These are phyloP conservation scores for Ascochyta koolunga DNA, from an alignment of 2,329 filamentous ascomycete species.

Conservation along the genomic window DNA sequence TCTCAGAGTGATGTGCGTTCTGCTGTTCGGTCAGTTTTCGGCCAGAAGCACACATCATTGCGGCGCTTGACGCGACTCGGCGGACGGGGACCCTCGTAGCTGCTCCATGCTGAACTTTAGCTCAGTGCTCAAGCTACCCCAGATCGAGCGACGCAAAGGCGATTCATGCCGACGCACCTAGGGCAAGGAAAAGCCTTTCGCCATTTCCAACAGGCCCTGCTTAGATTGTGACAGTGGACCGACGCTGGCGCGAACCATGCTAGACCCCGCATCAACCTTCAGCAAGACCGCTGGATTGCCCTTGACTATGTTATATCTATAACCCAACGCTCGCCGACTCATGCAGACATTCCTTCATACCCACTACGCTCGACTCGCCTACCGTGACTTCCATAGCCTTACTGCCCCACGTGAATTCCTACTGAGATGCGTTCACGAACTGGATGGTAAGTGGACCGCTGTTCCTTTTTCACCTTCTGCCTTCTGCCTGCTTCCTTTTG, in stretches of 20 bases:
- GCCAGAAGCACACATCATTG: slow-evolving; percentile 25
- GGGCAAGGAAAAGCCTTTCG: slow-evolving; percentile 32
- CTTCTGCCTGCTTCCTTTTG: too few species aligned
- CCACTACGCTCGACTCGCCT: slow-evolving; percentile 31
- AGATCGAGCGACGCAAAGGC: slow-evolving; percentile 33
- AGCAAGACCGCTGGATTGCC: slow-evolving; percentile 29
- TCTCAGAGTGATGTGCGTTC: slow-evolving; percentile 25
- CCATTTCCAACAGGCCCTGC: slow-evolving; percentile 30
- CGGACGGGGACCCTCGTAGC: slow-evolving; percentile 20
- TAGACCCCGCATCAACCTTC: slow-evolving; percentile 43
- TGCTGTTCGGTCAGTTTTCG: slow-evolving; percentile 39
- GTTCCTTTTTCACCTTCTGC: neutral
- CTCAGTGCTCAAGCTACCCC: slow-evolving; percentile 30
- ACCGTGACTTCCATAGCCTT: slow-evolving; percentile 18
- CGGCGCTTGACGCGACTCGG: slow-evolving; percentile 33
- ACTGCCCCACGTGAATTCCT: slow-evolving; percentile 22
- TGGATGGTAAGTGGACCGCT: slow-evolving; percentile 42
- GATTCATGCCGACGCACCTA: slow-evolving; percentile 40
- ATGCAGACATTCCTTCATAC: slow-evolving; percentile 29
- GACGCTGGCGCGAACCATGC: slow-evolving; percentile 43
- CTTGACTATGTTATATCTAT: slow-evolving; percentile 40
- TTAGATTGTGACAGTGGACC: slow-evolving; percentile 36
- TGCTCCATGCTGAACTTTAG: slow-evolving; percentile 24
- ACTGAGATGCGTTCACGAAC: slow-evolving; percentile 48
- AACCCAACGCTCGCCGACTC: slow-evolving; percentile 30